Conservation (phyloP, 2,329 filamentous ascomycete species). For the Colletotrichum scovillei region DNA sequence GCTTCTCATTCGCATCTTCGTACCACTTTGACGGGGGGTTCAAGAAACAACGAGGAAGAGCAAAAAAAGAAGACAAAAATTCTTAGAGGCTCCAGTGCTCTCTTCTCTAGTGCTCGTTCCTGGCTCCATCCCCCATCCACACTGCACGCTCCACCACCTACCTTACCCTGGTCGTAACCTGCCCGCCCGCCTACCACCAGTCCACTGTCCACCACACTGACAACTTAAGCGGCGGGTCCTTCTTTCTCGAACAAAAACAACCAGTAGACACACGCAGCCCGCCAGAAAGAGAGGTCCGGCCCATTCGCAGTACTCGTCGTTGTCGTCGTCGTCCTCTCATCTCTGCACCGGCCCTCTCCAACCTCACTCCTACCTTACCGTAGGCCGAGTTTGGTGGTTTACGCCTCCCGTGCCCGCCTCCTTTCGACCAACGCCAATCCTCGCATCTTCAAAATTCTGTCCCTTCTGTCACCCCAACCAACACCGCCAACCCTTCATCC, state of each 20-base stretch:
- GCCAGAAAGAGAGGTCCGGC: not conserved
- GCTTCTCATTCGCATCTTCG: slow-evolving; percentile 12
- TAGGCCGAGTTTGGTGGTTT: slow-evolving; percentile 24
- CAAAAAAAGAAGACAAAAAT: not conserved
- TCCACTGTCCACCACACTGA: slow-evolving; percentile 16
- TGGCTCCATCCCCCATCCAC: slow-evolving; percentile 11
- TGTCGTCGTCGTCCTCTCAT: not conserved
- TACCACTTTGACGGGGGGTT: not conserved
- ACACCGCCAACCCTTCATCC: slow-evolving; percentile 2
- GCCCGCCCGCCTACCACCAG: slow-evolving; percentile 6
- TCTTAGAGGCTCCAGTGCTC: slow-evolving; percentile 28
- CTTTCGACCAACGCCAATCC: slow-evolving; percentile 17
- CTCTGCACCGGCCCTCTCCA: slow-evolving; percentile 25
- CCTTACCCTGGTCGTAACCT: slow-evolving; percentile 31
- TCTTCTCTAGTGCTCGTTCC: not conserved
- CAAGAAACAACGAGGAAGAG: slow-evolving; percentile 4
- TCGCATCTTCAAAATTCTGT: slow-evolving; percentile 22
- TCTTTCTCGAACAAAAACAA: slow-evolving; percentile 35
- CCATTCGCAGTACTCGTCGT: not conserved
- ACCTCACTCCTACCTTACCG: slow-evolving; percentile 32
- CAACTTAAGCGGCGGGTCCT: slow-evolving; percentile 27
- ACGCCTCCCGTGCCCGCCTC: slow-evolving; percentile 22
- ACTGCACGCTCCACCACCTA: slow-evolving; percentile 23
- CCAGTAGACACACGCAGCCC: slow-evolving; percentile 7
- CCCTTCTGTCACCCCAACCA: slow-evolving; percentile 1